Percentiles rank a stretch among this genome's conserved stretches.
Conservation (phyloP, 306 rosid genomes). For the Mimosa bimucronata region DNA sequence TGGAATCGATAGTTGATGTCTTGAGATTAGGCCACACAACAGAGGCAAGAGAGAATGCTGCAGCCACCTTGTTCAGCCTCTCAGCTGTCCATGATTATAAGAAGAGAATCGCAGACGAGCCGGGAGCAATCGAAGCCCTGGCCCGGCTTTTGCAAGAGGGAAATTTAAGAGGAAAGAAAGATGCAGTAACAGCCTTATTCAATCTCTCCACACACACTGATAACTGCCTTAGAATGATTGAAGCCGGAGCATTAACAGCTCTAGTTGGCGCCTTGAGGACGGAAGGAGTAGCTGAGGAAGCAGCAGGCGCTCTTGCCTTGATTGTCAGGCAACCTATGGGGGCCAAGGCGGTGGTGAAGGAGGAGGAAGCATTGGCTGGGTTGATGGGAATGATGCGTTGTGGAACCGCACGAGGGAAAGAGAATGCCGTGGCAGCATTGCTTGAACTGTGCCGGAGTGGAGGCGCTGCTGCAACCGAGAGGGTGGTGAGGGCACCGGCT, state of each 20-base stretch:
- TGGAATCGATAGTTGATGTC: slow-evolving; percentile 72
- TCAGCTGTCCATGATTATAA: slow-evolving; percentile 89
- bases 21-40: slow-evolving; percentile 82
- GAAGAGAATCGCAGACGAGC: slow-evolving; percentile 81
- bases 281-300: slow-evolving; percentile 93
- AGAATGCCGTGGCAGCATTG: slow-evolving; percentile 94
- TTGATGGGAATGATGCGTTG: slow-evolving; percentile 85
- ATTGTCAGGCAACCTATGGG: slow-evolving; percentile 78
- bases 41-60: slow-evolving; percentile 94
- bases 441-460: slow-evolving; percentile 94
- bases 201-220: slow-evolving; percentile 86
- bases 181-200: slow-evolving; percentile 89
- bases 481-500: slow-evolving; percentile 80
- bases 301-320: slow-evolving; percentile 87
- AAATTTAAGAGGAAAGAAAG: slow-evolving; percentile 88
- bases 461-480: slow-evolving; percentile 77
- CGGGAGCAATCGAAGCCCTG: slow-evolving; percentile 76
- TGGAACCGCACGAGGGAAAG: slow-evolving; percentile 91
- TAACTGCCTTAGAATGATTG: slow-evolving; percentile 75
- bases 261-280: slow-evolving; percentile 73
- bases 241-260: slow-evolving; percentile 77
- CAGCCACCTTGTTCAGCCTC: slow-evolving; percentile 94
- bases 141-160: slow-evolving; percentile 76
- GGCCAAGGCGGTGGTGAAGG: slow-evolving; percentile 70
- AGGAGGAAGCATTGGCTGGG: slow-evolving; percentile 76